Conservation (phyloP, 2,329 filamentous ascomycete species). For the Aspergillus latus region DNA sequence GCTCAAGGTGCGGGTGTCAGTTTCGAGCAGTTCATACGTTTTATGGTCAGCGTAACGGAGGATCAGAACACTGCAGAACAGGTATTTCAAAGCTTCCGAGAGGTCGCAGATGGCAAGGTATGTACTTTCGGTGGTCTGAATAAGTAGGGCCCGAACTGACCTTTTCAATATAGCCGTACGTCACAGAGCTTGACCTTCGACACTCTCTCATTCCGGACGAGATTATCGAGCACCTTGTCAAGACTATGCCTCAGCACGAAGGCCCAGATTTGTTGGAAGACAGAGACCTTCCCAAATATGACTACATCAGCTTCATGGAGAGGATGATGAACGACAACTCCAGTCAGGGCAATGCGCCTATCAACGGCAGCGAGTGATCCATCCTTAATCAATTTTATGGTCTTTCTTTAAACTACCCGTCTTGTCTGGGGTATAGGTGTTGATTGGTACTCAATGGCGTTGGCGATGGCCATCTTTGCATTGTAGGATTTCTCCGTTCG, state of each 20-base stretch:
- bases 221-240: slow-evolving; percentile 87
- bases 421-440: slow-evolving; percentile 25
- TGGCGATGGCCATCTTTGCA: slow-evolving; percentile 28
- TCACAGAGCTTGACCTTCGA: slow-evolving; percentile 93
- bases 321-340: slow-evolving; percentile 61
- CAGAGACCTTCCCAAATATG: slow-evolving; percentile 80
- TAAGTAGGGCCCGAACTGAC: not conserved
- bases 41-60: slow-evolving; percentile 99
- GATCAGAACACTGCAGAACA: slow-evolving; percentile 99
- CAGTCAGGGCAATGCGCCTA: slow-evolving; percentile 22
- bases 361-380: slow-evolving; percentile 21
- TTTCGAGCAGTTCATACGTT: slow-evolving; percentile 98
- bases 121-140: slow-evolving; percentile 22
- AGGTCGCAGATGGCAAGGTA: slow-evolving; percentile 93
- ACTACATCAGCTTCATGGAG: slow-evolving; percentile 98
- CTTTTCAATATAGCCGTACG: slow-evolving; percentile 65
- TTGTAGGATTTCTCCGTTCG: slow-evolving; percentile 28
- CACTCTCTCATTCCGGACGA: slow-evolving; percentile 96
- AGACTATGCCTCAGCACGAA: slow-evolving; percentile 79
- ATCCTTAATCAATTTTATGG: not conserved
- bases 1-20: slow-evolving; percentile 69
- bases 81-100: slow-evolving; percentile 95
- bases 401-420: slow-evolving; percentile 12
- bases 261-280: slow-evolving; percentile 87
- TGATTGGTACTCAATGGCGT: slow-evolving; percentile 26